Conservation (phyloP, 257 asterid genomes). For the Capsicum chinense region DNA sequence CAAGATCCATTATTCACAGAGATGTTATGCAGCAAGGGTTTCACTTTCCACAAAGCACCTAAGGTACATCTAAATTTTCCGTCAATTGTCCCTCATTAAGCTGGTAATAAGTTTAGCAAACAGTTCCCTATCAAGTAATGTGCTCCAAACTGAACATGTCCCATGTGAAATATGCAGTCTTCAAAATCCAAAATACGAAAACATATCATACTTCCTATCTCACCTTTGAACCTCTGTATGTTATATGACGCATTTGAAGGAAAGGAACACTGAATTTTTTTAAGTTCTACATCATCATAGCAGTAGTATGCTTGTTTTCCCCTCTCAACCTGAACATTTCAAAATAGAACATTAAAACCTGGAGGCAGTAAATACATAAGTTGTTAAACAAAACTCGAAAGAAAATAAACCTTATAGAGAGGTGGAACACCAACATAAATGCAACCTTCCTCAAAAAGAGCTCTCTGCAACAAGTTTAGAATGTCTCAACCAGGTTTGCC, state of each 20-base stretch:
- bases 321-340: conserved; percentile 76
- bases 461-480: conserved; percentile 64
- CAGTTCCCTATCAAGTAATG: neutral
- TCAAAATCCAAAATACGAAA: neutral
- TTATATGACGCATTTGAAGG: conserved; percentile 93
- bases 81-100: conserved; percentile 17
- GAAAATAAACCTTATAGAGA: conserved; percentile 73
- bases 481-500: conserved; percentile 34
- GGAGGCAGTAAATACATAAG: neutral
- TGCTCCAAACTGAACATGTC: neutral
- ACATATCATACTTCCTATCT: conserved; percentile 12
- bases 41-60: neutral
- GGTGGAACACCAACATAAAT: conserved; percentile 99
- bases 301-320: conserved; percentile 87
- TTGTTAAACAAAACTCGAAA: neutral
- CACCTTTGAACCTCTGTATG: conserved; percentile 99
- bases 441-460: conserved; percentile 92
- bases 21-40: conserved; percentile 5
- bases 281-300: conserved; percentile 81
- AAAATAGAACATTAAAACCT: conserved; percentile 29
- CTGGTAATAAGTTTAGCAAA: neutral
- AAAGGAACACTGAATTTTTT: conserved; percentile 63
- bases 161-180: neutral
- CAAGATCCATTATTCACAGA: neutral
- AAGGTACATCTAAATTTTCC: conserved; percentile 6